These are phyloP conservation scores for Kalanchoe fedtschenkoi DNA, from an alignment of 164 flowering plant species.

Conservation along the genomic window DNA sequence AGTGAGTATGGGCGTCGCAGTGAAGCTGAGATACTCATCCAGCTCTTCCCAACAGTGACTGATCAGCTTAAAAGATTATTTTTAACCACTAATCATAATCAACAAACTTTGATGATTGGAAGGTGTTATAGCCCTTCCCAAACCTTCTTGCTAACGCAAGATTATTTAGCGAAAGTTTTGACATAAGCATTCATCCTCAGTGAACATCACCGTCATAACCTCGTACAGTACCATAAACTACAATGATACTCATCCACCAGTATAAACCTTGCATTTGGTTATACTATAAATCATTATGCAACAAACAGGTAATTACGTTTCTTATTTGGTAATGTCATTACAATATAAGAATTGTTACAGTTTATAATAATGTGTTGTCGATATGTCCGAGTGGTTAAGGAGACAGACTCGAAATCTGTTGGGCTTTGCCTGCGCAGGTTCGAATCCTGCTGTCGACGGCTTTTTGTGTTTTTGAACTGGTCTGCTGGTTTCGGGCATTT, in stretches of 20 bases:
- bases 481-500: no score
- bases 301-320: no score
- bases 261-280: no score
- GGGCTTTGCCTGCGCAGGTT: conserved; percentile 99
- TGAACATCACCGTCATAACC: not conserved
- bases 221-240: no score
- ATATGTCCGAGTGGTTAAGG: conserved; percentile 99
- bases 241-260: no score
- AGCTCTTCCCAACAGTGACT: conserved; percentile 4
- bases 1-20: no score
- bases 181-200: not conserved
- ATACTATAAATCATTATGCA: no score
- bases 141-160: not conserved
- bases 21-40: not conserved
- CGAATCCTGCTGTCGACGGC: conserved; percentile 99
- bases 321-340: no score
- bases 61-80: not conserved
- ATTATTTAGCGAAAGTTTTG: not conserved
- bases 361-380: conserved; percentile 18
- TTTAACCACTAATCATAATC: conserved; percentile 5
- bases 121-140: not conserved
- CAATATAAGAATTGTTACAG: no score
- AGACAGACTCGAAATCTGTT: conserved; percentile 99
- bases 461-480: no score
- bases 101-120: not conserved